Evolutionary conservation across 2,329 filamentous ascomycete genomes (phyloP).

Genomic region (Stagonosporopsis chrysanthemi): DNA sequence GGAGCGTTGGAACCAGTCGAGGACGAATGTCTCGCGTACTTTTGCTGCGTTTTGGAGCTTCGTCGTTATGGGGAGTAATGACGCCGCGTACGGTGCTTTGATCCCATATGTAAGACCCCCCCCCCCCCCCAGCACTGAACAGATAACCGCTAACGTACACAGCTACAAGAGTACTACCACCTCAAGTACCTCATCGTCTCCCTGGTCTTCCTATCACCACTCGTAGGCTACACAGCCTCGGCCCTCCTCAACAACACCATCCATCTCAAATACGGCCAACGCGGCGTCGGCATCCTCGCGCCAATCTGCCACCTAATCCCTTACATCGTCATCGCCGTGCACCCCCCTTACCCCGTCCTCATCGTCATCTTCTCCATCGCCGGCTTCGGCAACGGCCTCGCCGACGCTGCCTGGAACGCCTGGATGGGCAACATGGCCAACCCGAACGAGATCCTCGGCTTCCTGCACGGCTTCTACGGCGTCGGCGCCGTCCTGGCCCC

Average conservation of each 20-base stretch:
- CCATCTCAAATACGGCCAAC: conserved; percentile 71
- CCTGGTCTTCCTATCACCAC: conserved; percentile 71
- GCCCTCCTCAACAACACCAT: conserved; percentile 70
- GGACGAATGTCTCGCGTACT: conserved; percentile 65
- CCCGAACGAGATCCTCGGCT: conserved; percentile 76
- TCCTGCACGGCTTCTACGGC: conserved; percentile 76
- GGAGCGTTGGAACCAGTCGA: conserved; percentile 70
- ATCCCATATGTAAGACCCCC: conserved; percentile 56
- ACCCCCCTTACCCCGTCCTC: conserved; percentile 73
- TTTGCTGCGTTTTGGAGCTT: conserved; percentile 68
- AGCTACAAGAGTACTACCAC: conserved; percentile 69
- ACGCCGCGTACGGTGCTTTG: conserved; percentile 67
- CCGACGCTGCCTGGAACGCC: conserved; percentile 64
- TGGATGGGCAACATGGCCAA: conserved; percentile 76
- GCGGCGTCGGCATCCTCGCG: conserved; percentile 72
- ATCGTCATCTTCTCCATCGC: conserved; percentile 70
- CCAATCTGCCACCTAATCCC: conserved; percentile 69
- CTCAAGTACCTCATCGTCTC: conserved; percentile 70
- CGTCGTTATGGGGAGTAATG: conserved; percentile 72
- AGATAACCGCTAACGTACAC: background rate
- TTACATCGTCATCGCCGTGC: conserved; percentile 70
- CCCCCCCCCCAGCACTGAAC: background rate
- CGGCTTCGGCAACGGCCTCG: conserved; percentile 75
- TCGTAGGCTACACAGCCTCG: conserved; percentile 69
- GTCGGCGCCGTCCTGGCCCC: conserved; percentile 74